phyloP scores from a whole-genome alignment of 1,284 basidiomycete genomes.

The Apiotrichum sp. region DNA sequence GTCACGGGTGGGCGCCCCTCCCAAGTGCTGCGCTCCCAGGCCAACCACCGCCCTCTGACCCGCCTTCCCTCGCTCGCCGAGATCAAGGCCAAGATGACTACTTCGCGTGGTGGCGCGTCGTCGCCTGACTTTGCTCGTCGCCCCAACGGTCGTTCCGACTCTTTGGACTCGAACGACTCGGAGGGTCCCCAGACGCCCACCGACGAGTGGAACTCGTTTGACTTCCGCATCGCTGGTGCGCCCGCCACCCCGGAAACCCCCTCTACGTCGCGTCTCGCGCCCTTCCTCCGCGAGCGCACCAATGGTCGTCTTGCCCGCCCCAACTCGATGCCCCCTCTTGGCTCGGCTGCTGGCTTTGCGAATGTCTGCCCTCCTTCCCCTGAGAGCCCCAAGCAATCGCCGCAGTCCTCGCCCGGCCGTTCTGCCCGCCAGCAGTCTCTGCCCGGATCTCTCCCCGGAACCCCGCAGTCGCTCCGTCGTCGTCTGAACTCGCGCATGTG shows the following conservation, averaged over 20 bases:
- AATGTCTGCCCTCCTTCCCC: neutral
- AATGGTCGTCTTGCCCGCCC: slow-evolving; percentile 29
- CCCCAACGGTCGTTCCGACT: slow-evolving; percentile 12
- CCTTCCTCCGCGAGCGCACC: slow-evolving; percentile 39
- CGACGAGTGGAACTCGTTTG: slow-evolving; percentile 25
- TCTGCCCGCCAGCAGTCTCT: slow-evolving; percentile 2
- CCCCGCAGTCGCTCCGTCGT: slow-evolving; percentile 1
- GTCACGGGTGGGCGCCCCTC: slow-evolving; percentile 7
- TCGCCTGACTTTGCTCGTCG: neutral
- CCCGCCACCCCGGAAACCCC: slow-evolving; percentile 12
- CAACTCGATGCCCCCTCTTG: slow-evolving; percentile 29
- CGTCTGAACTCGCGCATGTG: neutral
- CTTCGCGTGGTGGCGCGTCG: neutral
- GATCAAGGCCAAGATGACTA: slow-evolving; percentile 38
- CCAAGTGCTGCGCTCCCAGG: slow-evolving; percentile 12
- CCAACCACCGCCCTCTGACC: neutral
- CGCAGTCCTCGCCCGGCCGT: neutral
- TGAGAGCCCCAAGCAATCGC: neutral
- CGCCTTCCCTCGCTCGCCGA: slow-evolving; percentile 39
- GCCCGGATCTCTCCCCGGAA: slow-evolving; percentile 4
- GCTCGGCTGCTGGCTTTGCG: neutral
- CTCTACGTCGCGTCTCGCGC: slow-evolving; percentile 30
- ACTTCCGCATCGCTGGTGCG: slow-evolving; percentile 2
- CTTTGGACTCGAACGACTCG: slow-evolving; percentile 26
- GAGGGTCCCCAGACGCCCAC: slow-evolving; percentile 37